Base-by-base conservation (phyloP, 805 yeast species). In the Candida taoyuanica region DNA sequence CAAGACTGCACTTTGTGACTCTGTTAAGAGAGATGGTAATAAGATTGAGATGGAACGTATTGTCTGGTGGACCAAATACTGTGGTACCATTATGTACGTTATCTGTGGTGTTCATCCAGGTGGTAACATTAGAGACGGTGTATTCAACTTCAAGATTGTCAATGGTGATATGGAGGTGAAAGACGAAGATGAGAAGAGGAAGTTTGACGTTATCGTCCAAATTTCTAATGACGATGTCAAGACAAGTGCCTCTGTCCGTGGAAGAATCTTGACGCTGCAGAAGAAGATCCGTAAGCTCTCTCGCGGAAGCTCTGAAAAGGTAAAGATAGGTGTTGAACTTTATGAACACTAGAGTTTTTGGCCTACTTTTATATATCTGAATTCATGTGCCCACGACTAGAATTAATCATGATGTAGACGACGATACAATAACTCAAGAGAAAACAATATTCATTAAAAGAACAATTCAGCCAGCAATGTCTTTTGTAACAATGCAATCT, bases 51-150 rank as follows among this genome's bases (percentile, higher is more conserved):
- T 68, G 42, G 73, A 71, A 36, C 62, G 70, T 36, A 62, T 74
- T 21, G 66, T 77, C 17, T 81, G 84, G 75, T 82, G 89, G 89
- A 81, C 86, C 3, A 70, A 76, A 52, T 80, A 77, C 50, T 67
- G 78, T 46, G 91, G 91, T 19, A 74, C 79, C 37, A 70, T 82
- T 47, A 80, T 82, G 85, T 81, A 77, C 56, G 82, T 82, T 32
- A 74, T 82, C 31, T 83, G 89, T 57, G 87, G 87, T 56, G 81
- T 83, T 37, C 84, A 79, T 56, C 91, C 91, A 5, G 88, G 88
- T 41, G 91, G 89, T 16, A 78, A 78, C 52, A 79, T 82, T 20
- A 69, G 84, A 48, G 82, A 77, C 23, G 76, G 76, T 18, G 70
- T 72, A 13, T 71, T 70, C 53, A 65, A 64, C 42, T 76, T 70